Percentiles rank a stretch among this genome's conserved stretches.
phyloP scores from a whole-genome alignment of 805 yeast genomes.

The Wickerhamiella alocasiicola region DNA sequence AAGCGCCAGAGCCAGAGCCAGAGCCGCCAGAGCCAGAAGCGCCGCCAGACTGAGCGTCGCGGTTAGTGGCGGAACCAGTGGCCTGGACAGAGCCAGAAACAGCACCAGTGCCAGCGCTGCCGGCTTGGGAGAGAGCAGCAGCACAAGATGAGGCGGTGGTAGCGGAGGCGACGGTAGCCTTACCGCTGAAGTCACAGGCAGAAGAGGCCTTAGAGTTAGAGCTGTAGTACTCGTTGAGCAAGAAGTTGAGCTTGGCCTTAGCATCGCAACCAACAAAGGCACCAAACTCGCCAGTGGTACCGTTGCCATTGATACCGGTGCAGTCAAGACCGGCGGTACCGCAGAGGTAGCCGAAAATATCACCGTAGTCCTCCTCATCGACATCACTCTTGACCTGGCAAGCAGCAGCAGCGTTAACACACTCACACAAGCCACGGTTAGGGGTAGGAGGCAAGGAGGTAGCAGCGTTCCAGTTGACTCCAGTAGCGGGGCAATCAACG shows the following conservation, averaged over 20 bases:
- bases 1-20: background rate
- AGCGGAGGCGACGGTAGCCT: slow-evolving; percentile 41
- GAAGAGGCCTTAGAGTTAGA: slow-evolving; percentile 33
- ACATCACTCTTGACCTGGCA: slow-evolving; percentile 51
- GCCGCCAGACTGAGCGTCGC: slow-evolving; percentile 15
- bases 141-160: slow-evolving; percentile 40
- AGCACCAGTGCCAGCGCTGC: slow-evolving; percentile 54
- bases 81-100: slow-evolving; percentile 31
- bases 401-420: slow-evolving; percentile 39
- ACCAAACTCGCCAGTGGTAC: slow-evolving; percentile 56
- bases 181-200: slow-evolving; percentile 64
- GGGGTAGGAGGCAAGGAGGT: slow-evolving; percentile 70
- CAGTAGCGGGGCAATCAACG: slow-evolving; percentile 38
- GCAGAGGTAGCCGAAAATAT: slow-evolving; percentile 48
- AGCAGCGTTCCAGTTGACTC: slow-evolving; percentile 51
- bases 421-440: slow-evolving; percentile 49
- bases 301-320: slow-evolving; percentile 48
- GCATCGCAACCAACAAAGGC: slow-evolving; percentile 60
- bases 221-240: slow-evolving; percentile 52
- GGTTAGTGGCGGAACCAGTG: slow-evolving; percentile 25
- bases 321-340: slow-evolving; percentile 38
- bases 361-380: slow-evolving; percentile 42
- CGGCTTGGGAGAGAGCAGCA: slow-evolving; percentile 48
- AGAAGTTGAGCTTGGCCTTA: slow-evolving; percentile 54
- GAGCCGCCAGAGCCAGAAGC: slow-evolving; percentile 14